Percentiles rank a stretch among this genome's conserved stretches.
Conservation (phyloP, 768 basidiomycete species). For the Lactarius indigo region DNA sequence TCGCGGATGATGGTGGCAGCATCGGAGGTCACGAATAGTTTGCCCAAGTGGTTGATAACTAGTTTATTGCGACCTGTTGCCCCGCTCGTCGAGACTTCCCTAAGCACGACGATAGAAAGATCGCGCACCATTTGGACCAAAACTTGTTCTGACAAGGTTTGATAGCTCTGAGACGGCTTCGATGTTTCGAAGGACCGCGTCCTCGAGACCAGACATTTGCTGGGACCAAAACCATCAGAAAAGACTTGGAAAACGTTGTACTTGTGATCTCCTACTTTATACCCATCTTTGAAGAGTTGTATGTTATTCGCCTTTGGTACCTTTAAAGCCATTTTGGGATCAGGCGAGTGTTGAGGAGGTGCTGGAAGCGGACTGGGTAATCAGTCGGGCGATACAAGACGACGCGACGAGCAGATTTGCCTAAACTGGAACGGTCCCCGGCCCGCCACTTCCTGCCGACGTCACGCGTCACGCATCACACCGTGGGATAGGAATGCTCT, state of each 20-base stretch:
- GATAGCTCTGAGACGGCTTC: slow-evolving; percentile 94
- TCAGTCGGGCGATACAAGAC: not conserved
- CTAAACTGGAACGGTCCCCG: not conserved
- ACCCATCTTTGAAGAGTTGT: slow-evolving; percentile 96
- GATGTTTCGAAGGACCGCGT: slow-evolving; percentile 95
- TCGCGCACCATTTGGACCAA: slow-evolving; percentile 87
- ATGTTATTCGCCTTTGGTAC: slow-evolving; percentile 86
- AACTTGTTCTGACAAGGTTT: slow-evolving; percentile 93
- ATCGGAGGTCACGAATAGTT: slow-evolving; percentile 96
- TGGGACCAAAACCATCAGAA: slow-evolving; percentile 28
- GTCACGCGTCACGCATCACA: not conserved
- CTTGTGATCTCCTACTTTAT: slow-evolving; percentile 58
- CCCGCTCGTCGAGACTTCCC: not conserved
- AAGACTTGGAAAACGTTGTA: not conserved
- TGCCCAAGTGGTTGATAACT: slow-evolving; percentile 94
- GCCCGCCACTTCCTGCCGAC: not conserved
- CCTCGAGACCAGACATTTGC: slow-evolving; percentile 89
- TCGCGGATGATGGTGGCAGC: slow-evolving; percentile 98
- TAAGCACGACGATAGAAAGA: not conserved
- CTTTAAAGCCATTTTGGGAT: slow-evolving; percentile 75
- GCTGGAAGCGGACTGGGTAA: not conserved
- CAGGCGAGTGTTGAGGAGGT: not conserved
- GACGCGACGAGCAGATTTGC: not conserved
- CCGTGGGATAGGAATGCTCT: no score
- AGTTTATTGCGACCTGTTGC: slow-evolving; percentile 88